Base-by-base conservation (phyloP, 2,329 filamentous ascomycete species). In the Rachicladosporium sp. region DNA sequence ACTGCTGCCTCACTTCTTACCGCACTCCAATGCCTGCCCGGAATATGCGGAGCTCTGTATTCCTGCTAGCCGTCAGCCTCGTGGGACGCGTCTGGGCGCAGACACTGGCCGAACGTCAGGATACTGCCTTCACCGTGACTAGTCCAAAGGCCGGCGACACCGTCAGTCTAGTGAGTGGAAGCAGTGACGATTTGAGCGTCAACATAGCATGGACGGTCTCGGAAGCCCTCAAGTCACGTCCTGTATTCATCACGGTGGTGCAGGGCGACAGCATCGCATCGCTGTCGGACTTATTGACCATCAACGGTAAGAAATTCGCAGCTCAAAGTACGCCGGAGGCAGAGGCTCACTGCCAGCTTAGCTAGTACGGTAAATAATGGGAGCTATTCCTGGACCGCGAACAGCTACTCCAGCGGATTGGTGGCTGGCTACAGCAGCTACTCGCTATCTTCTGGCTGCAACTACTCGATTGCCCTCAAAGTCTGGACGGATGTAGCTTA, bases 391-490 rank as follows among this genome's bases (percentile, higher is more conserved):
- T 41, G 39, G 39, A 30, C 6, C 4, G 30, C 31, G 12, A 29
- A 41, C 21, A n/a, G 9, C 10, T 41, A 29, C 39, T n/a, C 33
- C 10, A 37, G 34, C 35, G 11, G 34, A n/a, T 31, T 41, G 6
- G 39, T 33, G 6, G 36, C 33, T 11, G 31, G 11, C 3, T 41
- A 37, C 35, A 29, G 23, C 34, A 27, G 23, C 30, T 31, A 33
- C 10, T 39, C 35, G 7, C 30, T 37, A 2, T 30, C 33, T n/a
- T 38, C 35, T n/a, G 43, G 35, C 10, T 44, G 43, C 19, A 42
- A 44, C 19, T 44, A 44, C 33, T 38, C 43, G 3, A 37, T 44
- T 10, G 37, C 31, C 23, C 32, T 44, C 19, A 44, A 44, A 27
- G 40, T 36, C 8, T 44, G 43, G 43, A 42, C 36, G 7, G 37